Conservation (phyloP, 805 yeast species). For the Trichomonascus vanleenenianus region DNA sequence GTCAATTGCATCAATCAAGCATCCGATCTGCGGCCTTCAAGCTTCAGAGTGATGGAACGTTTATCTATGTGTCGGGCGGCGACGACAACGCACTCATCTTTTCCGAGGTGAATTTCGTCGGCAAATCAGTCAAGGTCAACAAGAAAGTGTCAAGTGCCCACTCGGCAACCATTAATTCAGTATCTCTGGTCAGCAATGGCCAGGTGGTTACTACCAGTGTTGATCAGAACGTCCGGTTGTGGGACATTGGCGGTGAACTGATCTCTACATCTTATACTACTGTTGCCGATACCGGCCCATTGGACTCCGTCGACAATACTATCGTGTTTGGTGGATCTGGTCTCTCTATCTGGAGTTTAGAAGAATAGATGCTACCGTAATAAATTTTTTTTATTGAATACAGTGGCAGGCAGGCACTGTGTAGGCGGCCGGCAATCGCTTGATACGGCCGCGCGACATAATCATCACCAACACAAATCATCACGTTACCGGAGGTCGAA, state of each 20-base stretch:
- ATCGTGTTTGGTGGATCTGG: slow-evolving; percentile 78
- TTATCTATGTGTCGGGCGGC: slow-evolving; percentile 66
- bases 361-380: neutral
- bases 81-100: slow-evolving; percentile 75
- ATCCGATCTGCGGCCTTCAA: slow-evolving; percentile 50
- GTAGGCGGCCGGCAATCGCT: no score
- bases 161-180: slow-evolving; percentile 74
- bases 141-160: slow-evolving; percentile 50
- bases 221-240: slow-evolving; percentile 67
- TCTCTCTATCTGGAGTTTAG: slow-evolving; percentile 34
- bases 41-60: slow-evolving; percentile 6
- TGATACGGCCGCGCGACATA: no score
- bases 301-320: slow-evolving; percentile 32
- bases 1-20: slow-evolving; percentile 75
- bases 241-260: slow-evolving; percentile 35
- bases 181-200: slow-evolving; percentile 20
- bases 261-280: slow-evolving; percentile 55
- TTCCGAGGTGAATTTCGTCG: slow-evolving; percentile 30
- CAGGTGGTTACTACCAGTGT: slow-evolving; percentile 57
- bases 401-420: no score
- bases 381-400: no score
- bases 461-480: no score
- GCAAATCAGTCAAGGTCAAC: slow-evolving; percentile 12
- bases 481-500: no score
- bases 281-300: slow-evolving; percentile 84